phyloP scores from a whole-genome alignment of 2,329 filamentous ascomycete genomes.

The Fusarium sp. region DNA sequence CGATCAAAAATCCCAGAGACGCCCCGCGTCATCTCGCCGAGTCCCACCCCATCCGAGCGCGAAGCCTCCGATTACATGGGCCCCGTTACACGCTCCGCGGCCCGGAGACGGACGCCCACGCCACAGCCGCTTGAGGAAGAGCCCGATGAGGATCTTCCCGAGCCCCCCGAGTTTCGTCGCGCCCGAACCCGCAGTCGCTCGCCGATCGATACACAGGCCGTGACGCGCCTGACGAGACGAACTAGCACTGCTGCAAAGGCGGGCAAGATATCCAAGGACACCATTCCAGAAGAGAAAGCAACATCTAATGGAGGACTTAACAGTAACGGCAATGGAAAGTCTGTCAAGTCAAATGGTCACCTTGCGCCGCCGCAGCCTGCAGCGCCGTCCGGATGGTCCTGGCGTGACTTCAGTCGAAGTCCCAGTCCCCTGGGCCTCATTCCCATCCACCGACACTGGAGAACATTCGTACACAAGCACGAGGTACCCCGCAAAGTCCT shows the following conservation, averaged over 20 bases:
- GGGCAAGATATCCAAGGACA: conserved; percentile 45
- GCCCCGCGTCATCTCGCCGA: conserved; percentile 90
- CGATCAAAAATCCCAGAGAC: conserved; percentile 76
- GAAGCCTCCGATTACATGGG: conserved; percentile 68
- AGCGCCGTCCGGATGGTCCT: conserved; percentile 75
- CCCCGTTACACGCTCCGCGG: conserved; percentile 81
- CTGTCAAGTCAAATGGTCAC: conserved; percentile 69
- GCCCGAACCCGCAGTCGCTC: conserved; percentile 80
- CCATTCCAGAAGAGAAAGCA: conserved; percentile 42
- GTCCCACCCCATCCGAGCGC: conserved; percentile 70
- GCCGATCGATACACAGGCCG: conserved; percentile 67
- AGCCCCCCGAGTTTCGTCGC: conserved; percentile 65
- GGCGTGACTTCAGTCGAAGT: conserved; percentile 90
- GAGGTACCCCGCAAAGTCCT: conserved; percentile 94
- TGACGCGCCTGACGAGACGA: conserved; percentile 67
- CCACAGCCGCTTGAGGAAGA: conserved; percentile 73
- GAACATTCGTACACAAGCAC: conserved; percentile 93
- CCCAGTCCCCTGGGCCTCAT: conserved; percentile 95
- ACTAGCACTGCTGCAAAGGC: conserved; percentile 53
- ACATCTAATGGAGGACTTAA: conserved; percentile 51
- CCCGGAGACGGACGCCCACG: conserved; percentile 67
- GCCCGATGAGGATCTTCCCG: conserved; percentile 63
- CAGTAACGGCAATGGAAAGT: conserved; percentile 53
- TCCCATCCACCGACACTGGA: conserved; percentile 93
- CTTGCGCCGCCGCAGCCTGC: conserved; percentile 75